Evolutionary conservation across 2,329 filamentous ascomycete genomes (phyloP).

Genomic region (Botryosphaeria dothidea): DNA sequence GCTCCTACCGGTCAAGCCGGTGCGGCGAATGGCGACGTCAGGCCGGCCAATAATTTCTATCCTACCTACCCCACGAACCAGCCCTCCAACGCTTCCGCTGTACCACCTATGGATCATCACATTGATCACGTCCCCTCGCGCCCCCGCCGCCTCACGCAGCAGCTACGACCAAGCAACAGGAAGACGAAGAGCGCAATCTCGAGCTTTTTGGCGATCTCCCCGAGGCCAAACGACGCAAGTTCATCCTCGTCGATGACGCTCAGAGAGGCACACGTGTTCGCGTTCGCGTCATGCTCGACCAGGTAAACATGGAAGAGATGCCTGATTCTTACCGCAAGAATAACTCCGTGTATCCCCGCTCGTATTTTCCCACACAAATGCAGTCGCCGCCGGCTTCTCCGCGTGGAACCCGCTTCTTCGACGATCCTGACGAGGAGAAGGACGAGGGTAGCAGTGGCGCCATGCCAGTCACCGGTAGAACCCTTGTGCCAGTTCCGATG

Average conservation of each 20-base stretch:
- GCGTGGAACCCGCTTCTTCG: conserved; percentile 73
- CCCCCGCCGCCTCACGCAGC: conserved; percentile 43
- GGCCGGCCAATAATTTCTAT: conserved; percentile 77
- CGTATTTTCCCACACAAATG: conserved; percentile 93
- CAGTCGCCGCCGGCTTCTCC: conserved; percentile 78
- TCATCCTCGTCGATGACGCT: conserved; percentile 91
- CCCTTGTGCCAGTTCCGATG: conserved; percentile 50
- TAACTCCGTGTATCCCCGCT: conserved; percentile 86
- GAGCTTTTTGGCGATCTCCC: conserved; percentile 86
- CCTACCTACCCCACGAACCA: conserved; percentile 63
- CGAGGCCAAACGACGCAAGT: conserved; percentile 90
- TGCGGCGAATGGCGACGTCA: conserved; percentile 63
- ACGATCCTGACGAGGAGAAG: conserved; percentile 57
- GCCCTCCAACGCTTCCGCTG: conserved; percentile 55
- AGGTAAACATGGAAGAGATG: conserved; percentile 92
- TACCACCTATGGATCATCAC: conserved; percentile 65
- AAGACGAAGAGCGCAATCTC: conserved; percentile 61
- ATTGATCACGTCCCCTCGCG: conserved; percentile 49
- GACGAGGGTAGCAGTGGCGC: conserved; percentile 52
- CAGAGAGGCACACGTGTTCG: conserved; percentile 79
- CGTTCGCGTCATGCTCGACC: conserved; percentile 89
- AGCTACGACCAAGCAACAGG: conserved; percentile 48
- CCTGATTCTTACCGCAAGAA: conserved; percentile 91
- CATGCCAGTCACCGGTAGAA: conserved; percentile 44
- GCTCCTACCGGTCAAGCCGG: conserved; percentile 56